Evolutionary conservation across 192 early-diverging fungal species (phyloP), one percentile per base, ranked within the genome.

Genomic region (Umbelopsis sp.): DNA sequence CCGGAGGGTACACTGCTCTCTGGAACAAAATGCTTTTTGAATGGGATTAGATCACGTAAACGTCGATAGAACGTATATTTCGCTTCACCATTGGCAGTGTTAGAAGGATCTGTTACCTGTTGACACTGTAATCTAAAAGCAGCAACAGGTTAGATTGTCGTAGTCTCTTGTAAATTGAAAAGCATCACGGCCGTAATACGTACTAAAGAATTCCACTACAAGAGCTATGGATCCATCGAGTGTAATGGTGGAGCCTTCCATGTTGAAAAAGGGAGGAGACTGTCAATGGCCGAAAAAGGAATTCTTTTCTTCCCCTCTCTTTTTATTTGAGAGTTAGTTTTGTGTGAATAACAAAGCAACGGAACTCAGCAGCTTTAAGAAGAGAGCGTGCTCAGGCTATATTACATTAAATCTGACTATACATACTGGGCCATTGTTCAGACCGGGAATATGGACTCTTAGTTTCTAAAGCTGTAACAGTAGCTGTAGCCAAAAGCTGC

Each of bases 1-100:
- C 93, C 3, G 91, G 86, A n/a, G 95, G 91, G 75, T 97, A 98
- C n/a, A 98, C 78, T 10, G 90, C 94, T 48, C 97, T 89, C 75
- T 96, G 95, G 74, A 91, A 97, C 27, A 98, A 85, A 30, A 98
- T 93, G 73, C 92, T 94, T 18, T 21, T 51, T 37, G 12, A 4
- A 3, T 37, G 11, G 25, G 15, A n/a, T 58, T 72, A 74, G 44
- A 18, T 49, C 27, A 35, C 1, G 25, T 46, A 22, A 37, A 49
- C 11, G 22, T n/a, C 46, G 15, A 35, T 4, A 41, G 37, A 18
- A 12, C 10, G n/a, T 3, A 41, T 10, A 10, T 6, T 41, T 41
- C 8, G 25, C 27, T 1, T 30, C 27, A 4, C 30, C 18, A 64
- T 23, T 16, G 41, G 1, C 30, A 9, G 41, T 37, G 16, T 4